Evolutionary conservation across 75 land plant species (phyloP).

Genomic region (Sequoia sempervirens): DNA sequence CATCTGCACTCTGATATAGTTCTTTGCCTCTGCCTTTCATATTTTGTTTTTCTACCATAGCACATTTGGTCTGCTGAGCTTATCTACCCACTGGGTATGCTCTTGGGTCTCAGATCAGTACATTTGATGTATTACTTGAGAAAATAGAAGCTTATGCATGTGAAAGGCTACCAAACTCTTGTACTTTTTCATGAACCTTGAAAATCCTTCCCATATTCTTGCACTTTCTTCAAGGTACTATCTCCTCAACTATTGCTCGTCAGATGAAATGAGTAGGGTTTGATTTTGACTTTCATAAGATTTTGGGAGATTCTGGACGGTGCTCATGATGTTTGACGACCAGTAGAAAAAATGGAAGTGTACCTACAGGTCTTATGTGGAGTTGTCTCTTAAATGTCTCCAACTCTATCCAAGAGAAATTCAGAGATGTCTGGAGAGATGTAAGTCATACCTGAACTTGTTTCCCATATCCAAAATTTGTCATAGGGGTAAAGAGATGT

Average conservation of each 20-base stretch:
- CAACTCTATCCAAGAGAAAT: neutral
- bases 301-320: neutral
- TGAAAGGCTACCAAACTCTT: neutral
- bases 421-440: neutral
- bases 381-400: neutral
- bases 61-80: too few species aligned
- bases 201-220: neutral
- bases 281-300: neutral
- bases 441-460: neutral
- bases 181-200: neutral
- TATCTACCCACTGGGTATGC: too few species aligned
- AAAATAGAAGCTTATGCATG: neutral
- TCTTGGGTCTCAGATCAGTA: too few species aligned
- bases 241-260: neutral
- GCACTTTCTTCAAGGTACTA: neutral
- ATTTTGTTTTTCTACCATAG: too few species aligned
- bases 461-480: neutral
- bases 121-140: neutral
- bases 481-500: neutral
- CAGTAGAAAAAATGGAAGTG: neutral
- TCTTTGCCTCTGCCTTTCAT: too few species aligned
- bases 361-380: neutral
- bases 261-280: neutral
- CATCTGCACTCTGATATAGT: too few species aligned
- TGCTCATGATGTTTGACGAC: neutral